Conservation (phyloP, 495 filamentous ascomycete species). For the Xylaria intraflava region DNA sequence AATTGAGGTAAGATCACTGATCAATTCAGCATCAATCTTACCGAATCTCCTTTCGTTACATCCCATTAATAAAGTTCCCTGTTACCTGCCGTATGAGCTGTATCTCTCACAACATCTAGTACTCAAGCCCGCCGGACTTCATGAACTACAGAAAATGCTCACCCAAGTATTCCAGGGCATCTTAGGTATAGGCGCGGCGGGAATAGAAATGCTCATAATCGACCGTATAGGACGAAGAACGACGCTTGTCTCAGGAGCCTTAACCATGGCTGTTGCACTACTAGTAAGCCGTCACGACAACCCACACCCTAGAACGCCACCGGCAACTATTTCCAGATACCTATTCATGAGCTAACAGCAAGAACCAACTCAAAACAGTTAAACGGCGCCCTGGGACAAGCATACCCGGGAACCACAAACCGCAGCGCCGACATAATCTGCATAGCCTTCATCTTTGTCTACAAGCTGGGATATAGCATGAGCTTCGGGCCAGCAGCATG, state of each 20-base stretch:
- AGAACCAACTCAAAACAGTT: slow-evolving; percentile 28
- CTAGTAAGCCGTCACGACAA: slow-evolving; percentile 33
- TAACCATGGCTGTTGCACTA: slow-evolving; percentile 42
- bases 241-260: slow-evolving; percentile 37
- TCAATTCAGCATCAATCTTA: not conserved
- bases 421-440: slow-evolving; percentile 43
- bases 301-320: no score
- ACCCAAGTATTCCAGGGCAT: slow-evolving; percentile 21
- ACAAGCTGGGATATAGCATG: slow-evolving; percentile 50
- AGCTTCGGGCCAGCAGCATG: slow-evolving; percentile 51
- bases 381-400: slow-evolving; percentile 45
- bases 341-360: not conserved
- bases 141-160: no score
- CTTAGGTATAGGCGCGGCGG: slow-evolving; percentile 44
- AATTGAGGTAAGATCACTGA: slow-evolving; percentile 31
- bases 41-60: not conserved
- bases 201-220: slow-evolving; percentile 46
- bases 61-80: no score
- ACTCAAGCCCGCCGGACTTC: no score
- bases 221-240: slow-evolving; percentile 40
- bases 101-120: not conserved
- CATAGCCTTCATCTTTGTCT: slow-evolving; percentile 53
- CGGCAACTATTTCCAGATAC: no score
- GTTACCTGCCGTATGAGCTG: no score
- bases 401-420: slow-evolving; percentile 47